phyloP scores from a whole-genome alignment of 345 rosid species.

The Excoecaria agallocha region DNA sequence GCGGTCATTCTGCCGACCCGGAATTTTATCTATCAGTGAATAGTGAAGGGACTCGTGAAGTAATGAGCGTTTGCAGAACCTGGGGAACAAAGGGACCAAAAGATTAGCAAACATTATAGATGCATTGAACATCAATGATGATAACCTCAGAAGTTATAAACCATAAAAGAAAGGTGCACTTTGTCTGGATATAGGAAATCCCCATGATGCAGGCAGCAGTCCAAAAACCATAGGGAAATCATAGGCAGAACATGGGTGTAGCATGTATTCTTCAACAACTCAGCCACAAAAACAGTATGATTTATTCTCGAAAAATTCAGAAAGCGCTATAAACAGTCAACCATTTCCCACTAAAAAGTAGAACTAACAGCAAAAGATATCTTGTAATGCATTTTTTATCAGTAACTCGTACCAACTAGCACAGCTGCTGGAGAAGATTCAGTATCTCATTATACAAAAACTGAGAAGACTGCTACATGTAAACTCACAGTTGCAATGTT shows the following conservation, averaged over 20 bases:
- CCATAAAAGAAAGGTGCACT: not conserved
- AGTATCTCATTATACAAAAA: not conserved
- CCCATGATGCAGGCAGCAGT: not conserved
- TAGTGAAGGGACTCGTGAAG: slow-evolving; percentile 76
- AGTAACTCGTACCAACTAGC: not conserved
- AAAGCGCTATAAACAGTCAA: not conserved
- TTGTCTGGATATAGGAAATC: not conserved
- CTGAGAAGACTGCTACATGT: not conserved
- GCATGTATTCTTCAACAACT: not conserved
- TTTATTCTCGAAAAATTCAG: not conserved
- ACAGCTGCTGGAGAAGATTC: not conserved
- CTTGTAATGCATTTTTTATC: not conserved
- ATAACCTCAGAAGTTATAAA: slow-evolving; percentile 1
- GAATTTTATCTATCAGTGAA: slow-evolving; percentile 90
- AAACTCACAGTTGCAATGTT: slow-evolving; percentile 15
- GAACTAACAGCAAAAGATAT: not conserved
- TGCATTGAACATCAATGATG: not conserved
- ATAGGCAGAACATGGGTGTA: not conserved
- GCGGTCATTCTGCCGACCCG: slow-evolving; percentile 98
- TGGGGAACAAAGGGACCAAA: slow-evolving; percentile 34
- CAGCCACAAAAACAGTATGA: not conserved
- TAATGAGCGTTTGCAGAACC: slow-evolving; percentile 93
- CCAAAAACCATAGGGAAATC: not conserved
- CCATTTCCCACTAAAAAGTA: not conserved
- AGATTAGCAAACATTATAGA: slow-evolving; percentile 22